Conservation (phyloP, 306 rosid genomes). For the Carpinus viminea region DNA sequence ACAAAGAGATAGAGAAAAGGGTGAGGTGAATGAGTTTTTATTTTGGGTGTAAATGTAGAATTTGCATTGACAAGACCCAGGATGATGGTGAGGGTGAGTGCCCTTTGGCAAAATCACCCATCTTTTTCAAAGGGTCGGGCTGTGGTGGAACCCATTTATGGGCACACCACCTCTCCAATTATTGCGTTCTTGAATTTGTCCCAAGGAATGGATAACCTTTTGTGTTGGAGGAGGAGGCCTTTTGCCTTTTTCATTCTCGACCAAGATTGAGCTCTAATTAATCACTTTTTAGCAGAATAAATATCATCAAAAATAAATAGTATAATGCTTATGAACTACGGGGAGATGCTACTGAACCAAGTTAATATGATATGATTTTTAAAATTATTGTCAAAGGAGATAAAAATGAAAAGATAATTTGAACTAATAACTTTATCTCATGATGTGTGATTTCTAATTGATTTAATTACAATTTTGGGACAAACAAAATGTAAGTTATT, state of each 20-base stretch:
- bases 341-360: no score
- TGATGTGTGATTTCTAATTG: no score
- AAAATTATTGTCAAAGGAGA: no score
- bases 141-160: constrained; percentile 46
- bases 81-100: constrained; percentile 43
- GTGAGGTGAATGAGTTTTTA: no score
- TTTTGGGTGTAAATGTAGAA: no score
- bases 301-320: constrained; percentile 23
- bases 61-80: neutral
- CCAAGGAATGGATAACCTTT: constrained; percentile 10
- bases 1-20: no score
- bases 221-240: constrained; percentile 15
- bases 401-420: no score
- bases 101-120: constrained; percentile 41
- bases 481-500: no score
- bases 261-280: constrained; percentile 11
- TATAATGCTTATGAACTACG: neutral
- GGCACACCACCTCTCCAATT: constrained; percentile 35
- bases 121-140: constrained; percentile 35
- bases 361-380: no score
- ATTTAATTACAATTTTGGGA: no score
- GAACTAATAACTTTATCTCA: no score
- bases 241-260: constrained; percentile 21
- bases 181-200: constrained; percentile 47
- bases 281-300: constrained; percentile 27